A percentile compares a stretch with the other conserved stretches of the same genome.
These are phyloP conservation scores for Brassica hybrid DNA, from an alignment of 441 rosid species.

Conservation along the genomic window DNA sequence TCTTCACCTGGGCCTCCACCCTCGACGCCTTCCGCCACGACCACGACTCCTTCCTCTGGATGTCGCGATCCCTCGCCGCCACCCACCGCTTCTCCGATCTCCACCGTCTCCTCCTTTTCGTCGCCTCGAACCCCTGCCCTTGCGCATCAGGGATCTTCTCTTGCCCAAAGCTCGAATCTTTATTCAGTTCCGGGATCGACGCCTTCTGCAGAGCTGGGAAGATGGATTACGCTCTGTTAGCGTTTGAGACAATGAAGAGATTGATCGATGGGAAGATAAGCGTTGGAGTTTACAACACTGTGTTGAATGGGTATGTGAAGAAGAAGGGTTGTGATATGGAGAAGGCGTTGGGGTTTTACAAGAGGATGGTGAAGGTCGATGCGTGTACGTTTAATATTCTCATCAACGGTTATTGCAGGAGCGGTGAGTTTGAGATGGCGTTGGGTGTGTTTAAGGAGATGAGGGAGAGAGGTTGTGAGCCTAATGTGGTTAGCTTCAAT, in stretches of 20 bases:
- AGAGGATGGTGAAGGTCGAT: conserved; percentile 74
- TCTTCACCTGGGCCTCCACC: conserved; percentile 79
- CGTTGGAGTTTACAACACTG: conserved; percentile 59
- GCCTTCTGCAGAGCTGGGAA: conserved; percentile 66
- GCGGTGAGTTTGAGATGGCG: conserved; percentile 54
- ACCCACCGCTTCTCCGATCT: conserved; percentile 68
- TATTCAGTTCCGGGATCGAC: conserved; percentile 60
- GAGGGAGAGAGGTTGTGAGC: conserved; percentile 70
- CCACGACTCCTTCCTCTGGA: conserved; percentile 83
- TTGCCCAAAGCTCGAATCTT: conserved; percentile 70
- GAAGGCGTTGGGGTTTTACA: conserved; percentile 55
- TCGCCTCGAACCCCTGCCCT: conserved; percentile 73
- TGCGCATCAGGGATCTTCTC: conserved; percentile 88
- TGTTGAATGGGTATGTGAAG: conserved; percentile 76
- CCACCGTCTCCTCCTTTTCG: conserved; percentile 56
- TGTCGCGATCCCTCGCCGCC: conserved; percentile 71
- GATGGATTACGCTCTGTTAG: conserved; percentile 56
- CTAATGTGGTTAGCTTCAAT: conserved; percentile 85
- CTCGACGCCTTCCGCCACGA: conserved; percentile 81
- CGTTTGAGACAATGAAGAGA: conserved; percentile 69
- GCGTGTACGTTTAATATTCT: conserved; percentile 74
- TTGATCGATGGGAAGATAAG: conserved; percentile 72
- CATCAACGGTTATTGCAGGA: conserved; percentile 71
- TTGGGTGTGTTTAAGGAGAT: conserved; percentile 76
- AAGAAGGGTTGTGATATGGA: conserved; percentile 48